A percentile compares a stretch with the other conserved stretches of the same genome.
Evolutionary conservation across 495 filamentous ascomycete species (phyloP).

Genomic region (Hyaloscypha variabilis): DNA sequence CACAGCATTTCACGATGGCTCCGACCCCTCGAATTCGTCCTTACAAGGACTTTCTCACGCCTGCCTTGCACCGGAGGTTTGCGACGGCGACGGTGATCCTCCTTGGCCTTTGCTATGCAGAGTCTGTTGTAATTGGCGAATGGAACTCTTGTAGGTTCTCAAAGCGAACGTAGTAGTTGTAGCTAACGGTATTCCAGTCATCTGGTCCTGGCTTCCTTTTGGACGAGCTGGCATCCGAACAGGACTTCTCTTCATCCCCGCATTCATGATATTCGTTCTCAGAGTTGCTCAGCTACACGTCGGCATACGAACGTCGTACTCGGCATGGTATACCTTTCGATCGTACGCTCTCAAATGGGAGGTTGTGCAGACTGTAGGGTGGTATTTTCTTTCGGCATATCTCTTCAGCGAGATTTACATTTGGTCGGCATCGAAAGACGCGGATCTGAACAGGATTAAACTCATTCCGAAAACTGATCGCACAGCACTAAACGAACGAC

Average conservation of each 20-base stretch:
- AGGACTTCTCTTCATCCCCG: conserved; percentile 71
- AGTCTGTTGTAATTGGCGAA: conserved; percentile 69
- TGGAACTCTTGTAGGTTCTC: conserved; percentile 62
- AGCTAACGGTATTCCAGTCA: conserved; percentile 47
- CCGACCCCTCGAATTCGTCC: conserved; percentile 31
- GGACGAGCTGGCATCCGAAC: conserved; percentile 74
- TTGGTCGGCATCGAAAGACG: conserved; percentile 66
- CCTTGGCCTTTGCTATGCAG: conserved; percentile 71
- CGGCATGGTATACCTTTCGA: conserved; percentile 63
- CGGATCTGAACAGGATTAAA: conserved; percentile 72
- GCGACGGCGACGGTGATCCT: conserved; percentile 68
- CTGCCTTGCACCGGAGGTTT: conserved; percentile 85
- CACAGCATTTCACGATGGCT: conserved; percentile 20
- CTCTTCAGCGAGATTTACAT: conserved; percentile 84
- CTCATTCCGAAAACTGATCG: conserved; percentile 63
- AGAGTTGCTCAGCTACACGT: conserved; percentile 86
- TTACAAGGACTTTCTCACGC: conserved; percentile 81
- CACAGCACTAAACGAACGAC: conserved; percentile 81
- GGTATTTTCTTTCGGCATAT: conserved; percentile 78
- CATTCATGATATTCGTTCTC: conserved; percentile 71
- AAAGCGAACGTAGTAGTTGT: background rate
- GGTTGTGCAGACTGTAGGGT: conserved; percentile 66
- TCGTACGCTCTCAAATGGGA: conserved; percentile 56
- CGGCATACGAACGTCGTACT: conserved; percentile 69
- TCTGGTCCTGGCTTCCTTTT: conserved; percentile 88